A percentile compares a stretch with the other conserved stretches of the same genome.
Conservation (phyloP, 202 grass and related monocot genomes). For the Saccharum hybrid region DNA sequence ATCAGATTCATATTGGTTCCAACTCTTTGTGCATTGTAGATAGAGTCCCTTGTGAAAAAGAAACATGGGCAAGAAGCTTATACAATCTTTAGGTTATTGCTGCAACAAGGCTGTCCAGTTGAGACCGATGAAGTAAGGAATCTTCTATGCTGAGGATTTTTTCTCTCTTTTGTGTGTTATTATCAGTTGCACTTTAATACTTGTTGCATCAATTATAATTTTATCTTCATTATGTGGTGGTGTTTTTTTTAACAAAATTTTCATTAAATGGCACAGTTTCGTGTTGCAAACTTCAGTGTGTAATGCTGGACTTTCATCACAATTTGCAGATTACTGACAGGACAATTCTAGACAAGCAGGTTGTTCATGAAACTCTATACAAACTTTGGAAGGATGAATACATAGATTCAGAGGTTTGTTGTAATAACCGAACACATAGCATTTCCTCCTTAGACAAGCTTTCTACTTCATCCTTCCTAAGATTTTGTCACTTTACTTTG, state of each 20-base stretch:
- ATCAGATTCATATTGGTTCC: constrained; percentile 34
- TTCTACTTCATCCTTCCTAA: constrained; percentile 13
- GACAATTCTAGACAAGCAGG: constrained; percentile 74
- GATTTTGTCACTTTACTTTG: background rate
- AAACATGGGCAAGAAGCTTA: constrained; percentile 83
- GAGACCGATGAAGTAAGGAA: constrained; percentile 79
- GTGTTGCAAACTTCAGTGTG: constrained; percentile 24
- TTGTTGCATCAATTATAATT: constrained; percentile 28
- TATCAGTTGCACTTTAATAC: constrained; percentile 6
- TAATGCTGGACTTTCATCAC: constrained; percentile 35
- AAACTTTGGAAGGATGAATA: constrained; percentile 84
- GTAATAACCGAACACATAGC: constrained; percentile 20
- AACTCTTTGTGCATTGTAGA: constrained; percentile 51
- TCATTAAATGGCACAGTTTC: constrained; percentile 29
- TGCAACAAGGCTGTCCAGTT: constrained; percentile 44
- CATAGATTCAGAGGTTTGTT: constrained; percentile 66
- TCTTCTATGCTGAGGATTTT: constrained; percentile 34
- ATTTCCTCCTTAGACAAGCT: constrained; percentile 18
- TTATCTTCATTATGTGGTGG: constrained; percentile 33
- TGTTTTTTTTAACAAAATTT: constrained; percentile 34
- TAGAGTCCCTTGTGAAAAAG: constrained; percentile 74
- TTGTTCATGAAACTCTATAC: constrained; percentile 71
- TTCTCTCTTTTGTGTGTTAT: constrained; percentile 10
- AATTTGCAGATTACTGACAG: constrained; percentile 73
- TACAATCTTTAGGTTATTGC: constrained; percentile 79